Conservation (phyloP, 2,329 filamentous ascomycete species). For the Nemania serpens region DNA sequence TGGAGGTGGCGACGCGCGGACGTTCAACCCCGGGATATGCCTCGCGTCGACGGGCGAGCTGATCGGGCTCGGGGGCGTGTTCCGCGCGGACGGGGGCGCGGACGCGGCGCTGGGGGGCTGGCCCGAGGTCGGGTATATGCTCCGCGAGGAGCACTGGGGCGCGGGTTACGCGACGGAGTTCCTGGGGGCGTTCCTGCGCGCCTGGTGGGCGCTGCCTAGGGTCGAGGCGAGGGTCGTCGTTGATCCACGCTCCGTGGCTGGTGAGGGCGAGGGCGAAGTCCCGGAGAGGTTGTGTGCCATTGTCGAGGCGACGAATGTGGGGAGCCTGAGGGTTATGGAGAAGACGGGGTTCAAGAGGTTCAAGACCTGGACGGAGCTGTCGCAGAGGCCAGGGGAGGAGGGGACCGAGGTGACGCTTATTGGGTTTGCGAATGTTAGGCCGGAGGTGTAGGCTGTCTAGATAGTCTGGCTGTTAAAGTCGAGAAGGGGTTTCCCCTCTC, state of each 20-base stretch:
- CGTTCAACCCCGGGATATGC: constrained; percentile 31
- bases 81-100: not conserved
- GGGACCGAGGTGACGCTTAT: constrained; percentile 13
- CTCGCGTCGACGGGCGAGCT: constrained; percentile 36
- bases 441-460: not conserved
- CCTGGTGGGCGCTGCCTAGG: constrained; percentile 11
- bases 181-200: constrained; percentile 1
- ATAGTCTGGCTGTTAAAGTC: not conserved
- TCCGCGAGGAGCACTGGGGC: constrained; percentile 15
- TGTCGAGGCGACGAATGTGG: constrained; percentile 3
- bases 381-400: not conserved
- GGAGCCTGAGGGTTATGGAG: constrained; percentile 15
- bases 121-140: constrained; percentile 24
- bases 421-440: constrained; percentile 8
- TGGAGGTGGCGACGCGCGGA: too few relatives aligned
- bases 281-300: constrained; percentile 17
- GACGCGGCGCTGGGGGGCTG: not conserved
- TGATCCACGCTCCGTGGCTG: not conserved
- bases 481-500: not conserved
- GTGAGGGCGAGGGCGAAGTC: not conserved
- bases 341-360: constrained; percentile 19
- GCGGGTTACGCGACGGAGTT: constrained; percentile 18
- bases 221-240: not conserved
- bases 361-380: constrained; percentile 8
- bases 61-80: constrained; percentile 39